phyloP scores from a whole-genome alignment of 805 yeast species.

The Wickerhamiella spandovensis region DNA sequence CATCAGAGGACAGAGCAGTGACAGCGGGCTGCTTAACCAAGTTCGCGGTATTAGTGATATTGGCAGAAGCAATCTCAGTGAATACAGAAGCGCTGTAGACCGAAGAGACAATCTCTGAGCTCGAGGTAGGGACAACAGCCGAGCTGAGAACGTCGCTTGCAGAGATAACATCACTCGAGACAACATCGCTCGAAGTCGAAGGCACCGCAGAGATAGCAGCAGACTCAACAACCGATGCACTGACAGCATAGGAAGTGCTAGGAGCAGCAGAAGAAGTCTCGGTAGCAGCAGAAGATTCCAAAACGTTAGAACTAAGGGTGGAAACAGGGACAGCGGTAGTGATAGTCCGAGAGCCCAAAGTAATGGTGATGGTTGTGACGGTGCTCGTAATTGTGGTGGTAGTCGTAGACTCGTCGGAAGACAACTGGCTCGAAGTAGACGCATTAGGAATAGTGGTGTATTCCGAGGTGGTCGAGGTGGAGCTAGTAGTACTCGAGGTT shows the following conservation, averaged over 20 bases:
- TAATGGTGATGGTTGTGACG: slow-evolving; percentile 1
- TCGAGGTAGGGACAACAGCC: not conserved
- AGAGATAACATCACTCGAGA: not conserved
- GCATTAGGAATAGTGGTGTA: not conserved
- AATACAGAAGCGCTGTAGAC: not conserved
- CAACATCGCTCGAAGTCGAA: not conserved
- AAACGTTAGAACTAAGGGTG: not conserved
- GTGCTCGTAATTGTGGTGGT: slow-evolving; percentile 2
- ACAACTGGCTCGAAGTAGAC: not conserved
- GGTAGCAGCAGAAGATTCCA: not conserved
- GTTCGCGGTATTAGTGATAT: not conserved
- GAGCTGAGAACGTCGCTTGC: not conserved
- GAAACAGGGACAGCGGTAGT: not conserved
- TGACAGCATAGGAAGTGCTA: not conserved
- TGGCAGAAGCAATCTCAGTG: not conserved
- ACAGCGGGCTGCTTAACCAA: not conserved
- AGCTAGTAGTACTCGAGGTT: not conserved
- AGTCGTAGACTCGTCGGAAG: not conserved
- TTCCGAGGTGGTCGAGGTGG: not conserved
- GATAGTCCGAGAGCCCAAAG: not conserved
- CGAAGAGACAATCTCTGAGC: not conserved
- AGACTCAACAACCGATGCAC: not conserved
- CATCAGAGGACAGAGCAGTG: not conserved
- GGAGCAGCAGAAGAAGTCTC: not conserved
- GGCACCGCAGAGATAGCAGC: not conserved